Percentiles rank a stretch among this genome's conserved stretches.
Conservation (phyloP, 1,284 basidiomycete genomes). For the Violaceomyces palustris region DNA sequence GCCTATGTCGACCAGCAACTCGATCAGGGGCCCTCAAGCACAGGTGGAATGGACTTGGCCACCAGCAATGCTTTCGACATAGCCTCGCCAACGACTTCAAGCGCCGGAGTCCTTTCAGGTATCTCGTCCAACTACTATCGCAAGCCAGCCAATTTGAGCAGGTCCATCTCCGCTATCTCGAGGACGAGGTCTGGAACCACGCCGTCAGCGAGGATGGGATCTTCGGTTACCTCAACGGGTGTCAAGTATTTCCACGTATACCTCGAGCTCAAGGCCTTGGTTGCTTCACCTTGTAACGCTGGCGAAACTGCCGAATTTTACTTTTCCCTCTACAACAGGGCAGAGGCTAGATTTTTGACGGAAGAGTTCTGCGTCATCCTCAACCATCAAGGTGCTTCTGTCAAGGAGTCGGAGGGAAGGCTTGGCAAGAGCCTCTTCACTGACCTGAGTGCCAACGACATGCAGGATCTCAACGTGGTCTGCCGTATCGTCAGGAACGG, state of each 20-base stretch:
- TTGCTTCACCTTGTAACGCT: conserved; percentile 78
- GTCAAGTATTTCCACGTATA: conserved; percentile 64
- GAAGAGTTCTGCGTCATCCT: conserved; percentile 88
- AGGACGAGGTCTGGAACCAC: no score
- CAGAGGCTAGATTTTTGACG: conserved; percentile 75
- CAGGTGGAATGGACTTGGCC: conserved; percentile 28
- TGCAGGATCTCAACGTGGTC: conserved; percentile 57
- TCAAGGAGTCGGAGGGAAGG: conserved; percentile 59
- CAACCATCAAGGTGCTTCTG: conserved; percentile 82
- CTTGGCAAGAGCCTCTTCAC: conserved; percentile 63
- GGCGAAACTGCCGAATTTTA: conserved; percentile 89
- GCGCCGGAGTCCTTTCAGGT: conserved; percentile 30
- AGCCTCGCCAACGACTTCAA: conserved; percentile 24
- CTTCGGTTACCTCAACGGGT: background rate
- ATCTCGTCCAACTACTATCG: conserved; percentile 5
- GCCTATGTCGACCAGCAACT: conserved; percentile 48
- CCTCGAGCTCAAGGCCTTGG: conserved; percentile 83
- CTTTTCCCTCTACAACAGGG: conserved; percentile 86
- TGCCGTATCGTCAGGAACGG: conserved; percentile 87
- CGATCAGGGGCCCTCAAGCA: conserved; percentile 4
- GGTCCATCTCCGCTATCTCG: no score
- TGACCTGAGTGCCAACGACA: conserved; percentile 78
- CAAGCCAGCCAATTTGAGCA: no score
- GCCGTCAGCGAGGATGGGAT: no score
- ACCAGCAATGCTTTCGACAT: conserved; percentile 42